phyloP scores from a whole-genome alignment of 1,139 yeast genomes.

The Kodamaea derodonti region DNA sequence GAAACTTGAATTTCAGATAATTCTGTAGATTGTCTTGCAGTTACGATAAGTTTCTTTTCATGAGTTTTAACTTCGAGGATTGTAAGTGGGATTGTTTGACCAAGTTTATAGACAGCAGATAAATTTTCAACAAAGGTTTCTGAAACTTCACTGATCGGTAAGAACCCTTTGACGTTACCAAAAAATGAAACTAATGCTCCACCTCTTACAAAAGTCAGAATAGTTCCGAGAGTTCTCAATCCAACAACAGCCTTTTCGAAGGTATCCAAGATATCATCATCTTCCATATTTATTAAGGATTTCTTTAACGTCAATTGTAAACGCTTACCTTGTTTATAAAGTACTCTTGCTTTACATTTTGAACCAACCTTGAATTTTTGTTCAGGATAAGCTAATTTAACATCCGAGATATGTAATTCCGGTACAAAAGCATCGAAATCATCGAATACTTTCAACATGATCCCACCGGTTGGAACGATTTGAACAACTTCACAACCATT shows the following conservation, averaged over 20 bases:
- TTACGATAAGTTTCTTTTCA: slow-evolving; percentile 58
- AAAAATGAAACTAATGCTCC: slow-evolving; percentile 87
- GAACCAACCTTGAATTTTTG: slow-evolving; percentile 83
- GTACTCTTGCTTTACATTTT: slow-evolving; percentile 70
- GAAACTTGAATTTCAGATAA: slow-evolving; percentile 47
- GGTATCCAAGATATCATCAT: slow-evolving; percentile 50
- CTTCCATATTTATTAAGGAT: slow-evolving; percentile 67
- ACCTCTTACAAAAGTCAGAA: slow-evolving; percentile 63
- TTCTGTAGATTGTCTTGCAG: slow-evolving; percentile 65
- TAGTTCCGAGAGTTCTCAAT: slow-evolving; percentile 67
- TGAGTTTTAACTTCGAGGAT: slow-evolving; percentile 56
- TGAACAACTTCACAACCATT: slow-evolving; percentile 55
- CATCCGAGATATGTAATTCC: slow-evolving; percentile 75
- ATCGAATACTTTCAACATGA: slow-evolving; percentile 61
- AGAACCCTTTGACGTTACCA: slow-evolving; percentile 70
- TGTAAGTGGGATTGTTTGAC: slow-evolving; percentile 80
- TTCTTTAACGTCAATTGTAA: slow-evolving; percentile 75
- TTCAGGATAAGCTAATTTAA: slow-evolving; percentile 83
- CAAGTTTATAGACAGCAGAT: slow-evolving; percentile 71
- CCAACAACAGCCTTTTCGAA: slow-evolving; percentile 57
- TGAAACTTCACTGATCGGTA: slow-evolving; percentile 85
- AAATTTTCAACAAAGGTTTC: slow-evolving; percentile 82
- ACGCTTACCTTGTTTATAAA: slow-evolving; percentile 36
- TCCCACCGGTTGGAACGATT: slow-evolving; percentile 62
- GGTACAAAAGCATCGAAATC: slow-evolving; percentile 76